These are phyloP conservation scores for Botrytis fragariae DNA, from an alignment of 2,329 filamentous ascomycete genomes.

Conservation along the genomic window DNA sequence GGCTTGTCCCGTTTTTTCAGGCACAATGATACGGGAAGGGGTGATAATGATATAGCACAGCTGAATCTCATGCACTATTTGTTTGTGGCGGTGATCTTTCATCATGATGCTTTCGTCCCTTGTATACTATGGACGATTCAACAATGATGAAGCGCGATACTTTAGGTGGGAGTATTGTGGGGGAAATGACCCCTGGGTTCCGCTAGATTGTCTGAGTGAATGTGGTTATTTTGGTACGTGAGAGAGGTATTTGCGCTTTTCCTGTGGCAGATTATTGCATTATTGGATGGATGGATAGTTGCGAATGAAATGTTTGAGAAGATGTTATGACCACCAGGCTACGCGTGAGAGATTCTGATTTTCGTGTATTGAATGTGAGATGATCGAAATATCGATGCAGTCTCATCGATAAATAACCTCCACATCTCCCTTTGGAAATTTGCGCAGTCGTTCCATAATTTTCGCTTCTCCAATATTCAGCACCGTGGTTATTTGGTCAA, in stretches of 20 bases:
- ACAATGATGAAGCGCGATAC: not conserved
- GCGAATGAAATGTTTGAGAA: no score
- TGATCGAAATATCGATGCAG: not conserved
- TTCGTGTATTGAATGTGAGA: not conserved
- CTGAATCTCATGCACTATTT: not conserved
- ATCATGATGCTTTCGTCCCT: not conserved
- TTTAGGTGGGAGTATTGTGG: no score
- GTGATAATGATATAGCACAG: not conserved
- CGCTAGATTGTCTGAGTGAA: not conserved
- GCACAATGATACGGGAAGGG: not conserved
- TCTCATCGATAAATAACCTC: constrained; percentile 41
- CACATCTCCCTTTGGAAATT: constrained; percentile 45
- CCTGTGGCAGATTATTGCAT: not conserved
- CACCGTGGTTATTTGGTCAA: constrained; percentile 82
- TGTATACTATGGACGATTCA: not conserved
- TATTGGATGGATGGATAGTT: no score
- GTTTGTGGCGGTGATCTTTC: not conserved
- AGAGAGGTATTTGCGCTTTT: not conserved
- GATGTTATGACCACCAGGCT: not conserved
- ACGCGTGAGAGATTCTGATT: no score
- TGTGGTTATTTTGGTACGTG: not conserved
- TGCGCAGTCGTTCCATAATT: constrained; percentile 66
- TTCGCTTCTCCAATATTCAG: constrained; percentile 67
- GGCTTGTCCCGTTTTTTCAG: not conserved
- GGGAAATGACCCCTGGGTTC: rapidly evolving